These are phyloP conservation scores for Populus simonii DNA, from an alignment of 345 rosid genomes.

Conservation along the genomic window DNA sequence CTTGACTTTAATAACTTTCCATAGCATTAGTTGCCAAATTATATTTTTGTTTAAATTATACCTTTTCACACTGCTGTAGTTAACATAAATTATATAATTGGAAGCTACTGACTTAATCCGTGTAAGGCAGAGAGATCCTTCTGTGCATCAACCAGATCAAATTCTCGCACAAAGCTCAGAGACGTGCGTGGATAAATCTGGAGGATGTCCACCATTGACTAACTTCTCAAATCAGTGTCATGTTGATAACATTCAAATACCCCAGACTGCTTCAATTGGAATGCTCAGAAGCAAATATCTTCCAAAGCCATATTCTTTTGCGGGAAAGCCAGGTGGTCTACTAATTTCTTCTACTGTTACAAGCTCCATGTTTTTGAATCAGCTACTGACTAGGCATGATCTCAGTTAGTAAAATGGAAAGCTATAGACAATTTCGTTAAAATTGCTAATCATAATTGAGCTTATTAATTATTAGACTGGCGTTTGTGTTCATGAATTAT, in stretches of 20 bases:
- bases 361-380: background rate
- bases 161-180: constrained; percentile 35
- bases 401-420: background rate
- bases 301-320: constrained; percentile 35
- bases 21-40: background rate
- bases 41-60: background rate
- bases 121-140: constrained; percentile 26
- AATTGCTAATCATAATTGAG: background rate
- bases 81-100: background rate
- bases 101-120: constrained; percentile 4
- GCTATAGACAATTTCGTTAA: background rate
- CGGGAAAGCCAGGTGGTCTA: constrained; percentile 41
- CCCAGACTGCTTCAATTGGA: constrained; percentile 34
- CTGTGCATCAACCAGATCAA: constrained; percentile 27
- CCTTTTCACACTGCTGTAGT: background rate
- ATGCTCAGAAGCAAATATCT: constrained; percentile 35
- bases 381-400: background rate
- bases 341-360: constrained; percentile 3
- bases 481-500: background rate
- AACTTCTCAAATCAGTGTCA: constrained; percentile 37
- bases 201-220: constrained; percentile 20
- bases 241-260: constrained; percentile 24
- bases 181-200: constrained; percentile 21
- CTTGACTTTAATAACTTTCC: background rate
- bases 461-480: background rate